Percentiles rank a stretch among this genome's conserved stretches.
These are phyloP conservation scores for Microbotryum saponariae DNA, from an alignment of 1,284 basidiomycete genomes.

Conservation along the genomic window DNA sequence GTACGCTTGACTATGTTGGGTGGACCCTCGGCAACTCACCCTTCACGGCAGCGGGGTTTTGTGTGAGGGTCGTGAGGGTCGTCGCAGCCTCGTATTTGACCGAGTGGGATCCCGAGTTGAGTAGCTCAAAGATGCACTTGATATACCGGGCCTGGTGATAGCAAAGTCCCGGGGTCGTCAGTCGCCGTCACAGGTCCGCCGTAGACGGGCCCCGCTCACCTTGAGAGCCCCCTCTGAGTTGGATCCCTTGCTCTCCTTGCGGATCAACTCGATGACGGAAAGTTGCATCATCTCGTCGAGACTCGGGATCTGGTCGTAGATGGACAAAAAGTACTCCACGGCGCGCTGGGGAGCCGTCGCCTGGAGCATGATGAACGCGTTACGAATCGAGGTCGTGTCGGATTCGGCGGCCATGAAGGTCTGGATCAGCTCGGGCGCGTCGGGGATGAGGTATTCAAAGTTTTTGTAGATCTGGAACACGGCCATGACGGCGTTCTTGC, in stretches of 20 bases:
- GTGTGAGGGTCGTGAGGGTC: slow-evolving; percentile 86
- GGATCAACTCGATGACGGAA: slow-evolving; percentile 88
- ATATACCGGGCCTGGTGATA: slow-evolving; percentile 71
- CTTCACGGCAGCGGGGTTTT: slow-evolving; percentile 93
- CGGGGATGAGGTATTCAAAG: slow-evolving; percentile 90
- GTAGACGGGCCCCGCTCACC: slow-evolving; percentile 2
- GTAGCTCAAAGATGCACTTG: slow-evolving; percentile 86
- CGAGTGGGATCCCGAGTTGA: slow-evolving; percentile 81
- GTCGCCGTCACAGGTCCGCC: background rate
- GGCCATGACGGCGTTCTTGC: slow-evolving; percentile 97
- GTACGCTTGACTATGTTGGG: background rate
- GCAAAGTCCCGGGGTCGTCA: background rate
- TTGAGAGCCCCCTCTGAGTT: slow-evolving; percentile 28
- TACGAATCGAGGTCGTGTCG: slow-evolving; percentile 93
- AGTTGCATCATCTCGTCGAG: slow-evolving; percentile 95
- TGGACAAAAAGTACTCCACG: slow-evolving; percentile 78
- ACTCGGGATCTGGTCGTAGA: slow-evolving; percentile 73
- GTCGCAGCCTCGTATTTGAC: slow-evolving; percentile 98
- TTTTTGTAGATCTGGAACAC: slow-evolving; percentile 89
- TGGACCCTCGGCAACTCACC: slow-evolving; percentile 47
- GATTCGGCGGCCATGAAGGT: slow-evolving; percentile 94
- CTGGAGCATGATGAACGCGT: slow-evolving; percentile 91
- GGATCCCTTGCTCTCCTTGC: slow-evolving; percentile 68
- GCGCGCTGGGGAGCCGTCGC: slow-evolving; percentile 83
- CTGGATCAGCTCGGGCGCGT: slow-evolving; percentile 92